Conservation (phyloP, 768 basidiomycete genomes). For the Mycena latifolia region DNA sequence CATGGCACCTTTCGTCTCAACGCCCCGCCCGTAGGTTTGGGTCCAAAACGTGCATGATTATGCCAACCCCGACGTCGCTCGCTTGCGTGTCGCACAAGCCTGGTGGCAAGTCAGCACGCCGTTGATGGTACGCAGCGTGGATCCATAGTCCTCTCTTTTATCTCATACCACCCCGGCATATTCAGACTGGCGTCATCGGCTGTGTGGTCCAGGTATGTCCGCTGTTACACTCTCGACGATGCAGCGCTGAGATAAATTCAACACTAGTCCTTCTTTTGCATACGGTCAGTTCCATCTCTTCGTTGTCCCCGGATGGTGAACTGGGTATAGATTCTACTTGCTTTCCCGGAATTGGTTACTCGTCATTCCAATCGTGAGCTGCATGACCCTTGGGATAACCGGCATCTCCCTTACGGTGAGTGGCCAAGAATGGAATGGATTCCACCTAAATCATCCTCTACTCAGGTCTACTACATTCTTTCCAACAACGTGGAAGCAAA, state of each 20-base stretch:
- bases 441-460: too few relatives aligned
- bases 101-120: conserved; percentile 27
- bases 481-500: neutral
- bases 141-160: too few relatives aligned
- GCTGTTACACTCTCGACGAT: too few relatives aligned
- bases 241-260: too few relatives aligned
- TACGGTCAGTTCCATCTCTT: neutral
- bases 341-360: conserved; percentile 8
- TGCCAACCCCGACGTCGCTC: conserved; percentile 15
- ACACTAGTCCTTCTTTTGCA: too few relatives aligned
- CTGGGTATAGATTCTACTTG: conserved; percentile 18
- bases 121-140: conserved; percentile 7
- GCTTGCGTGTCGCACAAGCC: neutral
- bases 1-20: too few relatives aligned
- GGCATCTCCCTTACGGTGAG: conserved; percentile 11
- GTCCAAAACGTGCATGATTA: conserved; percentile 24
- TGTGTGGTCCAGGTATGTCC: too few relatives aligned
- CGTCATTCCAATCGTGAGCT: neutral
- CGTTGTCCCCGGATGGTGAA: neutral
- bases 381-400: conserved; percentile 9
- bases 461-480: too few relatives aligned
- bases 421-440: neutral
- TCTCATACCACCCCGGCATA: too few relatives aligned
- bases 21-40: conserved; percentile 18
- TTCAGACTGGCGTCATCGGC: too few relatives aligned